Conservation (phyloP, 441 rosid genomes). For the Melastoma candidum region DNA sequence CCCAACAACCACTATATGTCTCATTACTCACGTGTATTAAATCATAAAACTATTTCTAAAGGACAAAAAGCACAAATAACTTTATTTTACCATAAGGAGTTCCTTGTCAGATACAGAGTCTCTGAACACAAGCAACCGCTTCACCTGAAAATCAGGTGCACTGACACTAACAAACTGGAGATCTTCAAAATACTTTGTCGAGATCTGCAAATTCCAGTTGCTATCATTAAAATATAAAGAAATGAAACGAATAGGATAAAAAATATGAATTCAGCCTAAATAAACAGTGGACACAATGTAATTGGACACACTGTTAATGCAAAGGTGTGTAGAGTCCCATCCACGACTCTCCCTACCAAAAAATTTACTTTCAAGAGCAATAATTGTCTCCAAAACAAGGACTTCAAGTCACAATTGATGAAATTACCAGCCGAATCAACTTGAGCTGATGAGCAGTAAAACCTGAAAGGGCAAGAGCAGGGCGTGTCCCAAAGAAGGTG, state of each 20-base stretch:
- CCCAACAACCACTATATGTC: no score
- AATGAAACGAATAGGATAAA: no score
- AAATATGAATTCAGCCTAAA: no score
- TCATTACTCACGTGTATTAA: no score
- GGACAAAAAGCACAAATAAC: neutral
- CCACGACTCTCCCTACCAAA: no score
- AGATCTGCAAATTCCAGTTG: slow-evolving; percentile 31
- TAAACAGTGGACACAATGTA: no score
- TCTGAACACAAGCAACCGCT: slow-evolving; percentile 49
- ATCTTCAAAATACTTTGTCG: slow-evolving; percentile 60
- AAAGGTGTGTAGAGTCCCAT: no score
- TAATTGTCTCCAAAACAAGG: neutral
- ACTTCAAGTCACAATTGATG: neutral
- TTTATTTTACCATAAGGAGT: slow-evolving; percentile 53
- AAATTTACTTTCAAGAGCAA: no score
- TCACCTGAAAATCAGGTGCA: slow-evolving; percentile 29
- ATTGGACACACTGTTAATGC: no score
- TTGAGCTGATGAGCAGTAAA: slow-evolving; percentile 71
- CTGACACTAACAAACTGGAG: slow-evolving; percentile 36
- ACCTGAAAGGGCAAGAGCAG: slow-evolving; percentile 55
- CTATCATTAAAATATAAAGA: neutral
- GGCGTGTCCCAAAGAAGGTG: slow-evolving; percentile 57
- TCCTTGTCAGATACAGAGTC: slow-evolving; percentile 54
- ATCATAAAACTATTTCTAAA: neutral
- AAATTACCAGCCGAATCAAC: slow-evolving; percentile 48